Conservation (phyloP, 75 land plant species). For the Pinus taeda region DNA sequence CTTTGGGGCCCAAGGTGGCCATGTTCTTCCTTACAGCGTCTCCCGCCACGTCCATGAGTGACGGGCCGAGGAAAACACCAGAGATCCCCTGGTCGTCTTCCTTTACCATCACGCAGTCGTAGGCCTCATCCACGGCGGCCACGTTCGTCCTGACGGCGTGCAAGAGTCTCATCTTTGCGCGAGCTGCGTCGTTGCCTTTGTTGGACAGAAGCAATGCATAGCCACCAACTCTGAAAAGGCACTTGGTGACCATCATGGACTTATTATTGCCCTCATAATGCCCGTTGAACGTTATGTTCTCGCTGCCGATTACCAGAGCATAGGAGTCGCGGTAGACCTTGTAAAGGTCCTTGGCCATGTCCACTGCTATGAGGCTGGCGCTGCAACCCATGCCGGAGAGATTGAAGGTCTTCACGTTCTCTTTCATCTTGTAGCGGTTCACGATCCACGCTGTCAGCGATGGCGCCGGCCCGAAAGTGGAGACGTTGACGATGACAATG, state of each 20-base stretch:
- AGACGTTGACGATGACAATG: constrained; percentile 3
- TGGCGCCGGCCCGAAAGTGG: constrained; percentile 8
- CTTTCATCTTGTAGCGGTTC: constrained; percentile 24
- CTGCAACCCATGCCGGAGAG: constrained; percentile 37
- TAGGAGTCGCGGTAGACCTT: constrained; percentile 15
- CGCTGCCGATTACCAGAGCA: constrained; percentile 44
- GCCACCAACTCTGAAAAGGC: constrained; percentile 41
- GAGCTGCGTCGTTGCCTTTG: constrained; percentile 36
- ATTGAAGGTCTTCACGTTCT: constrained; percentile 6
- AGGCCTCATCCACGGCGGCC: constrained; percentile 57
- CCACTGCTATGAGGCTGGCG: constrained; percentile 37
- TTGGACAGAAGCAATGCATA: constrained; percentile 36
- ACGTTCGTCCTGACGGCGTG: constrained; percentile 57
- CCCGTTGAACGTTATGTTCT: constrained; percentile 39
- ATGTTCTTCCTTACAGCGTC: constrained; percentile 10
- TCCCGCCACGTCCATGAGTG: constrained; percentile 47
- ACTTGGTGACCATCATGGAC: constrained; percentile 41
- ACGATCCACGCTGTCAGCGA: constrained; percentile 9
- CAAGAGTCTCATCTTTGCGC: neutral
- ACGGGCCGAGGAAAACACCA: constrained; percentile 48
- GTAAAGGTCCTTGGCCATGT: constrained; percentile 23
- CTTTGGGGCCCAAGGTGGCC: constrained; percentile 38
- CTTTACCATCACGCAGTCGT: constrained; percentile 36
- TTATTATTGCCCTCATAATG: constrained; percentile 29
- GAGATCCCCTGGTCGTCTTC: constrained; percentile 50